Percentiles rank a stretch among this genome's conserved stretches.
Conservation (phyloP, 371 early-diverging fungal species). For the Mucor saturninus region DNA sequence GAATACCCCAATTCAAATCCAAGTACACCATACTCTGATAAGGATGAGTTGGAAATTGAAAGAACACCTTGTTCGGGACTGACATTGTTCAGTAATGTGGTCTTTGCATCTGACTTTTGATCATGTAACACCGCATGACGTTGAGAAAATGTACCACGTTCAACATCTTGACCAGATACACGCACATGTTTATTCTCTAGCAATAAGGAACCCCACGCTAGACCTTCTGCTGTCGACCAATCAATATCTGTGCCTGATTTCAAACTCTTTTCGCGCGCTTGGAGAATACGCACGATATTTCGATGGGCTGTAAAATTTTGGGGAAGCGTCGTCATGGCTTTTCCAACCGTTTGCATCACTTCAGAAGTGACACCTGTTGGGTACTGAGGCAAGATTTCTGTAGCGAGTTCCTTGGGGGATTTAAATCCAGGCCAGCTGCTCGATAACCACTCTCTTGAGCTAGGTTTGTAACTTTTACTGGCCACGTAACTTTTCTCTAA, state of each 20-base stretch:
- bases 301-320: constrained; percentile 85
- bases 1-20: constrained; percentile 98
- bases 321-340: constrained; percentile 80
- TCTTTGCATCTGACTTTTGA: constrained; percentile 74
- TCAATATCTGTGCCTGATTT: constrained; percentile 82
- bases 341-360: constrained; percentile 79
- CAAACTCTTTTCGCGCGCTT: constrained; percentile 80
- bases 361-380: constrained; percentile 84
- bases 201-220: constrained; percentile 92
- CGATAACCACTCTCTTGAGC: constrained; percentile 92
- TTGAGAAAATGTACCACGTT: constrained; percentile 98
- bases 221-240: constrained; percentile 94
- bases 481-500: constrained; percentile 89
- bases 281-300: constrained; percentile 84
- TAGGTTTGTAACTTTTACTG: constrained; percentile 89
- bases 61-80: constrained; percentile 82
- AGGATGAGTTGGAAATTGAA: constrained; percentile 92
- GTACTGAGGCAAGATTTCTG: constrained; percentile 66
- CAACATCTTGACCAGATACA: constrained; percentile 84
- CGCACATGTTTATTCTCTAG: constrained; percentile 47
- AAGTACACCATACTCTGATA: constrained; percentile 94
- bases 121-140: constrained; percentile 97
- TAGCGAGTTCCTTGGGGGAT: constrained; percentile 83
- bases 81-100: constrained; percentile 83
- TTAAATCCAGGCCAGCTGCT: constrained; percentile 88